These are phyloP conservation scores for Xylariaceae sp. DNA, from an alignment of 2,329 filamentous ascomycete species.

Conservation along the genomic window DNA sequence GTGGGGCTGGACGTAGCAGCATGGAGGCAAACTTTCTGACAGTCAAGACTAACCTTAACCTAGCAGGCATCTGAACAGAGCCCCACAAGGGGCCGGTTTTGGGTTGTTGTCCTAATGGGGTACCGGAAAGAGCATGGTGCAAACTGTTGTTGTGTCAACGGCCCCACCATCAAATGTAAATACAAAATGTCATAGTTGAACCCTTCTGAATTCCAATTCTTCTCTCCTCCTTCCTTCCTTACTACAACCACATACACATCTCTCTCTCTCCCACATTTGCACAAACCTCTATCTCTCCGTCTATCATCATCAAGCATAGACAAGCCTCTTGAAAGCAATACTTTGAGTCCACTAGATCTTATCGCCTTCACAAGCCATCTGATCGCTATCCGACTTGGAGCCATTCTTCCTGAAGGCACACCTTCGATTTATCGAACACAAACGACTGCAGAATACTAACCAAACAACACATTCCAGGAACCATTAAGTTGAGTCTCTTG, in stretches of 20 bases:
- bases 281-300: constrained; percentile 11
- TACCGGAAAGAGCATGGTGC: not conserved
- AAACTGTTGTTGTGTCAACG: constrained; percentile 17
- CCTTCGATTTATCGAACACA: constrained; percentile 45
- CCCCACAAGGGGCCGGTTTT: too few species aligned
- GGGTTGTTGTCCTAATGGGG: not conserved
- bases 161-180: constrained; percentile 26
- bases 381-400: constrained; percentile 44
- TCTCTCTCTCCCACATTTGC: constrained; percentile 18
- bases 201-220: constrained; percentile 11
- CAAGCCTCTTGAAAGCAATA: constrained; percentile 29
- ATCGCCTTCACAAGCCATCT: constrained; percentile 38
- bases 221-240: constrained; percentile 22
- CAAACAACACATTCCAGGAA: constrained; percentile 43
- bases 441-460: constrained; percentile 41
- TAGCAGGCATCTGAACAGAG: too few species aligned
- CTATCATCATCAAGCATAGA: constrained; percentile 19
- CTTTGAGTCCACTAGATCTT: constrained; percentile 44
- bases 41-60: too few species aligned
- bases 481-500: constrained; percentile 56
- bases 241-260: constrained; percentile 13
- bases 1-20: too few species aligned
- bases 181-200: constrained; percentile 18
- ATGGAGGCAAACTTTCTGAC: too few species aligned
- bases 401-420: constrained; percentile 37